phyloP scores from a whole-genome alignment of 257 asterid species.

The Mitragyna speciosa region DNA sequence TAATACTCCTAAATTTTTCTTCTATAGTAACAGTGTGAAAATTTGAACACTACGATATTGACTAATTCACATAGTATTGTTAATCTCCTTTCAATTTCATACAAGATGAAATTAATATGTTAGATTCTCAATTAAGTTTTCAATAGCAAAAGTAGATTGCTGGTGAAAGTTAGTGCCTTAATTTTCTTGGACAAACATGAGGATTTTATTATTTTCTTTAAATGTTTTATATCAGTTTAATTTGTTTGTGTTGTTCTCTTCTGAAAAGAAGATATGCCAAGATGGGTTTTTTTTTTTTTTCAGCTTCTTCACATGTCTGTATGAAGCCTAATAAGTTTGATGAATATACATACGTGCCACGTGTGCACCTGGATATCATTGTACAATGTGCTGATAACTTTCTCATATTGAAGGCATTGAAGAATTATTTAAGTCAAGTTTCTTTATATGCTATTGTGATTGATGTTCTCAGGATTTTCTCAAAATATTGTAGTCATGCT shows the following conservation, averaged over 20 bases:
- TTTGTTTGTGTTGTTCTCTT: no score
- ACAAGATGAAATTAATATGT: no score
- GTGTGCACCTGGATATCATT: background rate
- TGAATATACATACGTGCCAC: no score
- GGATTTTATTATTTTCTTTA: background rate
- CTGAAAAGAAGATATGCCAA: background rate
- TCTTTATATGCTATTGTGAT: background rate
- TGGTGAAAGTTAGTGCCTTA: background rate
- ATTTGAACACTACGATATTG: background rate
- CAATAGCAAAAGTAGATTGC: background rate
- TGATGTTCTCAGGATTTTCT: no score
- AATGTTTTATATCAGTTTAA: background rate
- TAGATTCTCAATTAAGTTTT: no score
- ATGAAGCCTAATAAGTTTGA: no score
- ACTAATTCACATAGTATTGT: background rate
- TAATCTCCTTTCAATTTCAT: no score
- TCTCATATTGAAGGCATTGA: background rate
- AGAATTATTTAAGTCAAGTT: no score
- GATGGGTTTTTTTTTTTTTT: background rate
- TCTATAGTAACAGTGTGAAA: no score
- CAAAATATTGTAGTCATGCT: no score
- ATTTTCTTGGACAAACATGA: background rate
- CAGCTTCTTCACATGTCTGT: no score
- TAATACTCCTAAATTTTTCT: no score
- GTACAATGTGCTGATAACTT: background rate